Evolutionary conservation across 352 stramenopile genomes (phyloP), one percentile per base, ranked within the genome.

Genomic region (Pythium vanterpoolii): DNA sequence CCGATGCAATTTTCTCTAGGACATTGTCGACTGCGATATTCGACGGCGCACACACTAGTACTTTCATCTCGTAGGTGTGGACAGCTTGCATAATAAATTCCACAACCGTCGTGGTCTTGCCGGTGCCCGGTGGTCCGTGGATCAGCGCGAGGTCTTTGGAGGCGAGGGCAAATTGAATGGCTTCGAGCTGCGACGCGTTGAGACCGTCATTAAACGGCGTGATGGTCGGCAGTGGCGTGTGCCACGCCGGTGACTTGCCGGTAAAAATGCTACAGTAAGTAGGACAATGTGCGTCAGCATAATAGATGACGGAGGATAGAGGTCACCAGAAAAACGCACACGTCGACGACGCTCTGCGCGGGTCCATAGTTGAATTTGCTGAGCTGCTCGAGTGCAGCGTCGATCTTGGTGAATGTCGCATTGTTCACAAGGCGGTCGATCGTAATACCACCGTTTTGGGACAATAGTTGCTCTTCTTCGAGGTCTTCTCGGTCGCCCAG

Each of bases 1-100:
- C 68, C 26, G 51, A 71, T 4, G 95, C 87, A 1, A 99, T 60
- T 39, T 97, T 94, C 71, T 98, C 93, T 34, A 99, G 73, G 8
- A 99, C 83, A 71, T 99, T 99, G 76, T 99, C 97, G 14, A 99
- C 97, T 3, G 96, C 97, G 34, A 99, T 96, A 76, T 99, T 99
- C 42, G 94, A 99, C 30, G 97, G 96, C 56, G 97, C 97, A 49
- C 92, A 98, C 5, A 99, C 96, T 19, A 99, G 77, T 16, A 99
- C 87, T 57, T 93, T 95, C 66, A 93, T 84, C 5, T 89, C 57
- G 53, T 86, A 88, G 14, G 68, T 66, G 27, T 77, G 66, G 11
- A 99, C 93, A 14, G 90, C 91, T 68, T 98, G 96, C 16, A 87
- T 63, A 58, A 99, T 98, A 21, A 99, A 81, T 67, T 99, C 96